Percentiles rank a stretch among this genome's conserved stretches.
These are phyloP conservation scores for Coemansia sp. DNA, from an alignment of 371 early-diverging fungal species.

Conservation along the genomic window DNA sequence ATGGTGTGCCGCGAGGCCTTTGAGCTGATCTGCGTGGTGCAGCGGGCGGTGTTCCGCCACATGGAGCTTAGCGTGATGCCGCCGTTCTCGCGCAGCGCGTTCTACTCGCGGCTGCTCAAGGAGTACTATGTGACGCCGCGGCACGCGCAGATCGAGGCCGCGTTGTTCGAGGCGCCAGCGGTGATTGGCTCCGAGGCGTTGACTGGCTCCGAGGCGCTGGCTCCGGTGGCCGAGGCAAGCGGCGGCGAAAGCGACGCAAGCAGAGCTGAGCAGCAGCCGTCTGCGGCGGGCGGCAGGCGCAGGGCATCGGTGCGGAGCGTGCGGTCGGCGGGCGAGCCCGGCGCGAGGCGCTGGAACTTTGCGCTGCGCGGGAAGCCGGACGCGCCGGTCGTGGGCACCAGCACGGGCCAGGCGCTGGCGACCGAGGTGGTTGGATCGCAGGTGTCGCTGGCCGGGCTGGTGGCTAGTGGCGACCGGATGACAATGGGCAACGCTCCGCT, in stretches of 20 bases:
- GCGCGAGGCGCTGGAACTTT: constrained; percentile 11
- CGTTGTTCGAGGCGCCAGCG: constrained; percentile 19
- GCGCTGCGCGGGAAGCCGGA: constrained; percentile 14
- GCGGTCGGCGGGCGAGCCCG: neutral
- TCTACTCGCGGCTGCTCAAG: constrained; percentile 66
- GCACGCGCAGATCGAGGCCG: constrained; percentile 25
- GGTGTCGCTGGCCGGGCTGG: neutral
- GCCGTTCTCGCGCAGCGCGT: constrained; percentile 62
- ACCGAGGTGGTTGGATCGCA: neutral
- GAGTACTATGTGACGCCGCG: constrained; percentile 54
- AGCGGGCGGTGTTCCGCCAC: constrained; percentile 61
- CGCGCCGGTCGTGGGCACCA: constrained; percentile 25
- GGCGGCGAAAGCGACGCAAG: neutral
- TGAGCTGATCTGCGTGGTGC: constrained; percentile 52
- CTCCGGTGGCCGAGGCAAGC: neutral
- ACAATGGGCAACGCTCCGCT: neutral
- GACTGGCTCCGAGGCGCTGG: too few relatives aligned
- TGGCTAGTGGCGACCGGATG: neutral
- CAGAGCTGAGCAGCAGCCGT: too few relatives aligned
- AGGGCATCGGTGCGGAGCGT: neutral
- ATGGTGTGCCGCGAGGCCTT: constrained; percentile 42
- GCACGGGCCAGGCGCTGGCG: constrained; percentile 7
- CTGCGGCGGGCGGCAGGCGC: too few relatives aligned
- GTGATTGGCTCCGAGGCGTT: neutral
- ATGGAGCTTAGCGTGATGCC: constrained; percentile 66